Evolutionary conservation across 345 rosid genomes (phyloP).

Genomic region (Capsella bursapastoris): DNA sequence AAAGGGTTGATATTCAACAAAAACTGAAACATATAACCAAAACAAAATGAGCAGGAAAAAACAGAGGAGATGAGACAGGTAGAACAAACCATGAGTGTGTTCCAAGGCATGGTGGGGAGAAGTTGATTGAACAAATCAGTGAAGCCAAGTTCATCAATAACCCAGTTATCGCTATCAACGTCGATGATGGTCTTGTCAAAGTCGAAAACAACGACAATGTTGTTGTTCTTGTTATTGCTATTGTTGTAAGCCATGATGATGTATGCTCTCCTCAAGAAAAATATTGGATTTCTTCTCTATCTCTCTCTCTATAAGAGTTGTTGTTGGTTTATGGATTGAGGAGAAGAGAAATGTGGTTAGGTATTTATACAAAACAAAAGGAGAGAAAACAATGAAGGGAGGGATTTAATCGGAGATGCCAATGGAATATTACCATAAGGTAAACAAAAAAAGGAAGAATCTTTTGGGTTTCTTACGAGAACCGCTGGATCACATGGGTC

Average conservation of each 20-base stretch:
- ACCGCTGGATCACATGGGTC: constrained; percentile 36
- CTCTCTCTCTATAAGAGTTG: neutral
- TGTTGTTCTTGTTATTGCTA: constrained; percentile 35
- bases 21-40: neutral
- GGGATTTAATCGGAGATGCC: constrained; percentile 44
- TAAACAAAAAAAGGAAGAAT: constrained; percentile 28
- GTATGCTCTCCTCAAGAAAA: constrained; percentile 14
- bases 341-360: constrained; percentile 11
- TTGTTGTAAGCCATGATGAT: constrained; percentile 37
- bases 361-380: constrained; percentile 49
- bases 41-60: neutral
- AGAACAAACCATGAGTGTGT: constrained; percentile 71
- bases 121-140: constrained; percentile 78
- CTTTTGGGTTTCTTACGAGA: neutral
- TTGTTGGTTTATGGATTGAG: constrained; percentile 31
- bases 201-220: constrained; percentile 69
- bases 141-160: constrained; percentile 73
- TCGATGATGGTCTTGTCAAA: constrained; percentile 90
- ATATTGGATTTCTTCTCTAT: constrained; percentile 1
- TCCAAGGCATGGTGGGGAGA: constrained; percentile 94
- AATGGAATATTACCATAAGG: constrained; percentile 57
- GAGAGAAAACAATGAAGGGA: constrained; percentile 10
- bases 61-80: constrained; percentile 2
- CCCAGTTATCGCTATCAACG: constrained; percentile 90
- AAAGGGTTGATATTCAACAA: neutral